A percentile compares a stretch with the other conserved stretches of the same genome.
Evolutionary conservation across 176 grass and related monocot genomes (phyloP).

Genomic region (Tuctoria greenei): DNA sequence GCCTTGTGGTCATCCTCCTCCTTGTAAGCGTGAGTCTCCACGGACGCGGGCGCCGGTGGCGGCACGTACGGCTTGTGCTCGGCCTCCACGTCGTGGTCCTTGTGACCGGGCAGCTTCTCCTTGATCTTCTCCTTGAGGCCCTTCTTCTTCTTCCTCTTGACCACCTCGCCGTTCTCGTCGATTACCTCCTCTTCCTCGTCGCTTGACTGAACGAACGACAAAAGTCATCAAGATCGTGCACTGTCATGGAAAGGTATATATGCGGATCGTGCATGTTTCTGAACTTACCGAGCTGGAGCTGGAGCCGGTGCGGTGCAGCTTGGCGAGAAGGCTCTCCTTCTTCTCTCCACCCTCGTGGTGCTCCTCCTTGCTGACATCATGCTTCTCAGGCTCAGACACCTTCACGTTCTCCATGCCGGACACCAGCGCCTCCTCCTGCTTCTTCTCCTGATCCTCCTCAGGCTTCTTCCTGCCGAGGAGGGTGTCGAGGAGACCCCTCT

Average conservation of each 20-base stretch:
- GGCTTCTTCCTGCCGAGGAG: constrained; percentile 60
- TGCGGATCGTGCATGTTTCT: background rate
- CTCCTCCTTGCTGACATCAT: constrained; percentile 38
- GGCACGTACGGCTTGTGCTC: constrained; percentile 27
- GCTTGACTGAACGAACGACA: constrained; percentile 53
- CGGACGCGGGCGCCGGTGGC: background rate
- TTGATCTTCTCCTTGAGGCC: constrained; percentile 89
- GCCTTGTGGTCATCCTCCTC: background rate
- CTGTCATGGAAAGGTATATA: too few species aligned
- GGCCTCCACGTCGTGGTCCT: constrained; percentile 38
- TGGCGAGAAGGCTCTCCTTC: constrained; percentile 66
- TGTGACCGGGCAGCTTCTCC: constrained; percentile 64
- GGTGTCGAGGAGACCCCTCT: constrained; percentile 63
- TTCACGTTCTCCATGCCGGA: constrained; percentile 62
- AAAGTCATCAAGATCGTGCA: background rate
- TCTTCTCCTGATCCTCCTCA: constrained; percentile 41
- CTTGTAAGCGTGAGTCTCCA: too few species aligned
- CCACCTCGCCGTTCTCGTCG: constrained; percentile 56
- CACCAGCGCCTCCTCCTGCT: constrained; percentile 43
- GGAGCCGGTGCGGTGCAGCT: constrained; percentile 75
- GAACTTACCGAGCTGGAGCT: constrained; percentile 88
- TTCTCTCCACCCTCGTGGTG: constrained; percentile 58
- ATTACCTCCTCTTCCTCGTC: constrained; percentile 81
- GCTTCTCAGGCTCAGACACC: constrained; percentile 54
- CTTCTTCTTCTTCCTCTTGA: constrained; percentile 96